These are phyloP conservation scores for Schoenoplectus tabernaemontani DNA, from an alignment of 202 grass and related monocot genomes.

Conservation along the genomic window DNA sequence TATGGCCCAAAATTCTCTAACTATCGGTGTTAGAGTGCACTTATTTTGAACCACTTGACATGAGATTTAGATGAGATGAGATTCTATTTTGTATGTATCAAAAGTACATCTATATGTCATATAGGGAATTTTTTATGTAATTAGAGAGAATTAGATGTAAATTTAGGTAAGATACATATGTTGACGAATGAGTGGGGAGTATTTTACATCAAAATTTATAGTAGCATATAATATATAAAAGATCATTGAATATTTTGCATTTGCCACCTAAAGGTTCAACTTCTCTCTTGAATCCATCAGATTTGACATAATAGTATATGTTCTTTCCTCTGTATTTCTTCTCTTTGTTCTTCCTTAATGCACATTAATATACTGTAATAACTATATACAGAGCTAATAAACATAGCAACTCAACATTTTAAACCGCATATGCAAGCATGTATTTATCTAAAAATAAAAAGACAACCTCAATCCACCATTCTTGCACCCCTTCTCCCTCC, in stretches of 20 bases:
- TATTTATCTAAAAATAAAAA: slow-evolving; percentile 7
- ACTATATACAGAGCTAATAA: not conserved
- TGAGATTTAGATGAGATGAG: not conserved
- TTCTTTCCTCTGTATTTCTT: no score
- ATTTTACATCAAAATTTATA: no score
- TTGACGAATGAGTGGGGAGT: no score
- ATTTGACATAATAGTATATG: not conserved
- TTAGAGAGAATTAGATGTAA: not conserved
- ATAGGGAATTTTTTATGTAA: not conserved
- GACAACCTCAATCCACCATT: not conserved
- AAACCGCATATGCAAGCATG: not conserved
- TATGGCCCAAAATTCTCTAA: not conserved
- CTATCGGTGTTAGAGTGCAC: not conserved
- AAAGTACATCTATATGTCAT: not conserved
- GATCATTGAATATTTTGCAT: not conserved
- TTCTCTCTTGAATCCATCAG: not conserved
- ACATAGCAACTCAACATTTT: no score
- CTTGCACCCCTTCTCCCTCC: not conserved
- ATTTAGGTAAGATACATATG: not conserved
- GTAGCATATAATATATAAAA: not conserved
- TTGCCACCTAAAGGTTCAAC: not conserved
- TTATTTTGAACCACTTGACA: not conserved
- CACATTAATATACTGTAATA: no score
- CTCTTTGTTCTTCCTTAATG: no score
- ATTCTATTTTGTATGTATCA: not conserved